Conservation (phyloP, 257 asterid genomes). For the Datura wrightii region DNA sequence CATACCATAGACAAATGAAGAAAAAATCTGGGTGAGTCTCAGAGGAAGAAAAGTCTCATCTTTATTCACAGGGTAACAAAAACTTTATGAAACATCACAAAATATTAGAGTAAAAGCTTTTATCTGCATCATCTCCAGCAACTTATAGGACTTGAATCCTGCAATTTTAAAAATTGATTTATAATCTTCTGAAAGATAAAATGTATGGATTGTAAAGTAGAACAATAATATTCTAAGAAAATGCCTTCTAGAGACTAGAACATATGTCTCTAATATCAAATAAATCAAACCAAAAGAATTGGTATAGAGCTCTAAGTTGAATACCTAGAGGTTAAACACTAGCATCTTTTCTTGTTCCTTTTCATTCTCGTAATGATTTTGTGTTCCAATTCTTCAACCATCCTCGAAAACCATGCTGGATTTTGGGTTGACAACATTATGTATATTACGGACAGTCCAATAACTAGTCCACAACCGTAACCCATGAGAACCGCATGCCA, state of each 20-base stretch:
- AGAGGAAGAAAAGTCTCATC: no score
- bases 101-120: not conserved
- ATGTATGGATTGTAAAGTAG: no score
- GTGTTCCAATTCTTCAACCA: not conserved
- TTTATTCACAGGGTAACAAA: not conserved
- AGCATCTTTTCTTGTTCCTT: not conserved
- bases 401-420: not conserved
- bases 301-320: no score
- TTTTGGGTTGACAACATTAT: not conserved
- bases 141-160: not conserved
- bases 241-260: no score
- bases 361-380: not conserved
- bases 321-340: not conserved
- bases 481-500: conserved; percentile 26
- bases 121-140: not conserved
- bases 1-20: no score
- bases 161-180: not conserved
- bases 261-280: no score
- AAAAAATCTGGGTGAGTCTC: no score
- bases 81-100: not conserved
- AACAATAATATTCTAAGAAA: no score
- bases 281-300: no score
- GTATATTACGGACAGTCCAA: not conserved
- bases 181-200: no score
- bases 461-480: conserved; percentile 3